Conservation (phyloP, 2,329 filamentous ascomycete species). For the Ophiostoma populinum region DNA sequence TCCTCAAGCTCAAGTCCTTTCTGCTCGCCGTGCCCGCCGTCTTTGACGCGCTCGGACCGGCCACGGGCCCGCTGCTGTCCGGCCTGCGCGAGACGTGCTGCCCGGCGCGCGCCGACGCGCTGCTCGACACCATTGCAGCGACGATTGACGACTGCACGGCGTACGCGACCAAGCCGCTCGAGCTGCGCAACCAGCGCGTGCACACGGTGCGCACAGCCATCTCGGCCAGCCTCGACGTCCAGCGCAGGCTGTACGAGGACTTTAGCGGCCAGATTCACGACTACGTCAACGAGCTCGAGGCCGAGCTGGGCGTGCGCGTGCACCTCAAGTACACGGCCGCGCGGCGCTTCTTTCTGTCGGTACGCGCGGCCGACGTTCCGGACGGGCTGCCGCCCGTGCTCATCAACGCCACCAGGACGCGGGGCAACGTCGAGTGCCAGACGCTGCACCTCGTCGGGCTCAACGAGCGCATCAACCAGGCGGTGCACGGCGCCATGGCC, state of each 20-base stretch:
- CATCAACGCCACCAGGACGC: conserved; percentile 59
- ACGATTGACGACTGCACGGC: conserved; percentile 68
- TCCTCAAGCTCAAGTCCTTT: conserved; percentile 75
- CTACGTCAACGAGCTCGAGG: conserved; percentile 41
- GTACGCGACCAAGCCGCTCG: conserved; percentile 63
- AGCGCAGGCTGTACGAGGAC: conserved; percentile 71
- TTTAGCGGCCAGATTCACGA: conserved; percentile 50
- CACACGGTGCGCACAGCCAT: conserved; percentile 54
- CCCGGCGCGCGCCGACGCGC: conserved; percentile 39
- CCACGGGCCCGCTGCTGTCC: conserved; percentile 44
- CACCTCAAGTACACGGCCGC: conserved; percentile 54
- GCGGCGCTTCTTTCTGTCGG: conserved; percentile 63
- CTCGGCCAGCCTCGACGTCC: conserved; percentile 11
- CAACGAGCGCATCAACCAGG: conserved; percentile 60
- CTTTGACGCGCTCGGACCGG: conserved; percentile 48
- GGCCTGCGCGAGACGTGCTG: conserved; percentile 54
- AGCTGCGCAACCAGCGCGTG: conserved; percentile 74
- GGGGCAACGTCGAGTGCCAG: conserved; percentile 68
- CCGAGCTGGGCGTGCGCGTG: conserved; percentile 22
- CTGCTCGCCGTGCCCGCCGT: conserved; percentile 49
- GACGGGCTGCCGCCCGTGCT: conserved; percentile 27
- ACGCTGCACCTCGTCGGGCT: conserved; percentile 71
- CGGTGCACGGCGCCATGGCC: conserved; percentile 66
- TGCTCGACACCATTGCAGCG: conserved; percentile 46
- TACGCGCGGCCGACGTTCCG: conserved; percentile 44